Evolutionary conservation across 1,284 basidiomycete genomes (phyloP).

Genomic region (Trametes versicolor): DNA sequence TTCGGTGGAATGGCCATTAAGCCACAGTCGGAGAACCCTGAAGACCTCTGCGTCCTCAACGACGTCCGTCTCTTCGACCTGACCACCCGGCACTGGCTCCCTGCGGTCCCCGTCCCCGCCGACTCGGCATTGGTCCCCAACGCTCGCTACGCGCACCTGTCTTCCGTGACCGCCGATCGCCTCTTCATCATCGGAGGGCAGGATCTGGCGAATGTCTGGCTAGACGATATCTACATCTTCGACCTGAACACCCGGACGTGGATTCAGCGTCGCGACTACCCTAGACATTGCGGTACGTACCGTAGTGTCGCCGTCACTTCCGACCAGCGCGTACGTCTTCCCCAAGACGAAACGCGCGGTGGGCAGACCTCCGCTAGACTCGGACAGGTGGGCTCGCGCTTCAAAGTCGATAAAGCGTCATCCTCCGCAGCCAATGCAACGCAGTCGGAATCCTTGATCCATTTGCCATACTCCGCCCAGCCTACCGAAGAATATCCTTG

Average conservation of each 20-base stretch:
- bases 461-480: conserved; percentile 77
- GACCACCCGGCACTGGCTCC: conserved; percentile 74
- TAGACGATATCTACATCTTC: conserved; percentile 92
- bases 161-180: conserved; percentile 81
- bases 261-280: conserved; percentile 84
- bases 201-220: conserved; percentile 88
- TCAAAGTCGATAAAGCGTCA: conserved; percentile 56
- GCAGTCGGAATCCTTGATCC: conserved; percentile 67
- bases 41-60: conserved; percentile 83
- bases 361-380: conserved; percentile 52
- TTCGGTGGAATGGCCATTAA: conserved; percentile 94
- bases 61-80: conserved; percentile 91
- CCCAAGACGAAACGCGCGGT: conserved; percentile 64
- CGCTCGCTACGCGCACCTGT: conserved; percentile 91
- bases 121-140: conserved; percentile 54
- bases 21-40: conserved; percentile 69
- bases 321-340: conserved; percentile 70
- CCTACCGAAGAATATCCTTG: conserved; percentile 80
- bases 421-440: conserved; percentile 55
- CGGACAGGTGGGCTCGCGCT: conserved; percentile 67
- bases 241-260: conserved; percentile 79
- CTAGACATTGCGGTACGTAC: conserved; percentile 92
- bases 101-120: conserved; percentile 48
- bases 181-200: conserved; percentile 97
- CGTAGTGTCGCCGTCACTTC: conserved; percentile 88